Conservation (phyloP, 2,329 filamentous ascomycete species). For the Reticulascus tulasneorum region DNA sequence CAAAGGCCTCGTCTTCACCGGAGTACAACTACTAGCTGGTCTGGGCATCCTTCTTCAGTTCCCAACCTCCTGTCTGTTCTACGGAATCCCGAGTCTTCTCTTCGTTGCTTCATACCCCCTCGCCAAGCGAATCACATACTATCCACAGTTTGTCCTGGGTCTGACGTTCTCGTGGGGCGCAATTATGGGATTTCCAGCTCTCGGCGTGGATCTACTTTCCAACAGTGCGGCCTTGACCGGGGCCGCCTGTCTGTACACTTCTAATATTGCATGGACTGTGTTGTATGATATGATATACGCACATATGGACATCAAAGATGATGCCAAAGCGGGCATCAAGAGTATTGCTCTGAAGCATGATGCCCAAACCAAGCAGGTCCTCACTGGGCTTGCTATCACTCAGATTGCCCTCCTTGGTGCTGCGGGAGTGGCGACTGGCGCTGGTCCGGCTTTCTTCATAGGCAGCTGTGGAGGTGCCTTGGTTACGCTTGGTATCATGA, state of each 20-base stretch:
- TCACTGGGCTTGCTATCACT: conserved; percentile 64
- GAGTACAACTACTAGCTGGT: conserved; percentile 68
- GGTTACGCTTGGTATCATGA: conserved; percentile 61
- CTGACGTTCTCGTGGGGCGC: conserved; percentile 87
- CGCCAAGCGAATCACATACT: conserved; percentile 82
- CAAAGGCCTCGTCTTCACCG: conserved; percentile 70
- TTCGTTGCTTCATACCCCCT: conserved; percentile 75
- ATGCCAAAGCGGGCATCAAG: conserved; percentile 82
- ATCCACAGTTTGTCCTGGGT: conserved; percentile 79
- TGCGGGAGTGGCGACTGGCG: conserved; percentile 64
- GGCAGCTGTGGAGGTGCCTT: conserved; percentile 64
- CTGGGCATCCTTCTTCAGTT: conserved; percentile 74
- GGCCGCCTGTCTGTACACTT: conserved; percentile 67
- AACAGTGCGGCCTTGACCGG: conserved; percentile 60
- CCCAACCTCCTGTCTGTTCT: conserved; percentile 68
- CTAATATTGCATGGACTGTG: conserved; percentile 81
- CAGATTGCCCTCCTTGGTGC: conserved; percentile 68
- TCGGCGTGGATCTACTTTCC: conserved; percentile 70
- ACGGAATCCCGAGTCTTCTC: conserved; percentile 69
- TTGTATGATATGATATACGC: conserved; percentile 93
- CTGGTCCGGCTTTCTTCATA: conserved; percentile 64
- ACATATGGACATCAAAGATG: conserved; percentile 86
- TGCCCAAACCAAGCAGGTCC: conserved; percentile 69
- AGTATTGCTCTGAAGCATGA: conserved; percentile 80
- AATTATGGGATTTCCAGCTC: conserved; percentile 80